Conservation (phyloP, 2,329 filamentous ascomycete species). For the Podosphaera xanthii region DNA sequence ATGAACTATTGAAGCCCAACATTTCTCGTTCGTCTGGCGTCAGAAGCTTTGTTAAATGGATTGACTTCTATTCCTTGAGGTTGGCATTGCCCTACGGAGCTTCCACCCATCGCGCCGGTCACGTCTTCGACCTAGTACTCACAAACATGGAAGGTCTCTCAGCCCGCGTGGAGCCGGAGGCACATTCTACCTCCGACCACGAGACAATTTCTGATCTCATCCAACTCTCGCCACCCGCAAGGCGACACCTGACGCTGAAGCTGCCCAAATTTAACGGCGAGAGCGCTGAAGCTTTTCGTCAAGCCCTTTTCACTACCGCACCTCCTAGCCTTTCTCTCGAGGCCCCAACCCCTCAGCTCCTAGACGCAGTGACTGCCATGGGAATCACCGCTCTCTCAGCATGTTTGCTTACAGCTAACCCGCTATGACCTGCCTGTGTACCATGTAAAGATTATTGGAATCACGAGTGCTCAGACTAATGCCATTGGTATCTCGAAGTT, state of each 20-base stretch:
- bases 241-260: neutral
- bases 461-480: neutral
- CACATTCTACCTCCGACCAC: neutral
- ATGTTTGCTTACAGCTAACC: neutral
- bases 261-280: neutral
- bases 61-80: too few species aligned
- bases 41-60: too few species aligned
- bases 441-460: too few species aligned
- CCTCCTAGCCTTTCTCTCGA: neutral
- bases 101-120: too few species aligned
- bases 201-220: neutral
- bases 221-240: neutral
- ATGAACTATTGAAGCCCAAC: too few species aligned
- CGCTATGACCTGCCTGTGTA: neutral
- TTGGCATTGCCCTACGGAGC: too few species aligned
- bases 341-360: neutral
- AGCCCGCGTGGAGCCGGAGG: neutral
- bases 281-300: neutral
- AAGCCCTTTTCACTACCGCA: neutral
- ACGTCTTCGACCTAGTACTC: too few species aligned
- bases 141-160: neutral
- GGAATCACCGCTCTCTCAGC: neutral
- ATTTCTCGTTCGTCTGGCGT: too few species aligned
- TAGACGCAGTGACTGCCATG: too few species aligned
- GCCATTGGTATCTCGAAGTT: neutral